Percentiles rank a stretch among this genome's conserved stretches.
phyloP scores from a whole-genome alignment of 1,284 basidiomycete species.

The Pyrrhoderma noxium region DNA sequence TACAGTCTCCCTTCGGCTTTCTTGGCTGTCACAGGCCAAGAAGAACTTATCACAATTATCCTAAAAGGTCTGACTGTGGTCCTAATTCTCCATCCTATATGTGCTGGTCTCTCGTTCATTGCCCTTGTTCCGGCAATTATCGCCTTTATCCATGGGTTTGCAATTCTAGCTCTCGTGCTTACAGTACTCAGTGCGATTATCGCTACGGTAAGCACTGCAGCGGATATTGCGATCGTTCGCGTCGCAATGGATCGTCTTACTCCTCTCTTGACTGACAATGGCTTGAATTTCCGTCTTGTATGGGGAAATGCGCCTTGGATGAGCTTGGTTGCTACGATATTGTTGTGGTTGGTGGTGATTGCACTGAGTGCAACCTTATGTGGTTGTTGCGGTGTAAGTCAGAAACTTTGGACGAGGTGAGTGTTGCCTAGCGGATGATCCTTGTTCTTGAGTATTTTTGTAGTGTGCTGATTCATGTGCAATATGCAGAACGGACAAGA shows the following conservation, averaged over 20 bases:
- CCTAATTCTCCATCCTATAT: slow-evolving; percentile 46
- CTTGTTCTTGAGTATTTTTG: too few relatives aligned
- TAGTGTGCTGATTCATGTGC: too few relatives aligned
- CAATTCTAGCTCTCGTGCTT: slow-evolving; percentile 53
- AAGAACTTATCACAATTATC: slow-evolving; percentile 36
- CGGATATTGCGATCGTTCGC: slow-evolving; percentile 54
- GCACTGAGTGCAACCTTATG: slow-evolving; percentile 55
- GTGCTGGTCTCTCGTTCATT: slow-evolving; percentile 41
- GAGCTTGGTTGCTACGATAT: slow-evolving; percentile 44
- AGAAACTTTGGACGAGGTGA: slow-evolving; percentile 26
- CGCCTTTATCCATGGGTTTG: slow-evolving; percentile 29
- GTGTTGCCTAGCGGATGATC: too few relatives aligned
- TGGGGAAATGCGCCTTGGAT: slow-evolving; percentile 72
- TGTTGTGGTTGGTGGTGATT: slow-evolving; percentile 55
- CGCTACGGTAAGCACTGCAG: slow-evolving; percentile 45
- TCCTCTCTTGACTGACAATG: slow-evolving; percentile 25
- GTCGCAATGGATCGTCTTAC: slow-evolving; percentile 40
- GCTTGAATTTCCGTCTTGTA: slow-evolving; percentile 38
- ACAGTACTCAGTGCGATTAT: slow-evolving; percentile 48
- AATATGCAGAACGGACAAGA: too few relatives aligned
- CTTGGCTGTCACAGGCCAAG: slow-evolving; percentile 37
- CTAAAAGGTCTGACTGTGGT: slow-evolving; percentile 51
- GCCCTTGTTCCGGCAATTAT: slow-evolving; percentile 47
- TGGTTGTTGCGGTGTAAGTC: slow-evolving; percentile 56
- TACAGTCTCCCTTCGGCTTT: slow-evolving; percentile 34